Base-by-base conservation (phyloP, 176 grass and related monocot genomes). In the Zoysia japonica region DNA sequence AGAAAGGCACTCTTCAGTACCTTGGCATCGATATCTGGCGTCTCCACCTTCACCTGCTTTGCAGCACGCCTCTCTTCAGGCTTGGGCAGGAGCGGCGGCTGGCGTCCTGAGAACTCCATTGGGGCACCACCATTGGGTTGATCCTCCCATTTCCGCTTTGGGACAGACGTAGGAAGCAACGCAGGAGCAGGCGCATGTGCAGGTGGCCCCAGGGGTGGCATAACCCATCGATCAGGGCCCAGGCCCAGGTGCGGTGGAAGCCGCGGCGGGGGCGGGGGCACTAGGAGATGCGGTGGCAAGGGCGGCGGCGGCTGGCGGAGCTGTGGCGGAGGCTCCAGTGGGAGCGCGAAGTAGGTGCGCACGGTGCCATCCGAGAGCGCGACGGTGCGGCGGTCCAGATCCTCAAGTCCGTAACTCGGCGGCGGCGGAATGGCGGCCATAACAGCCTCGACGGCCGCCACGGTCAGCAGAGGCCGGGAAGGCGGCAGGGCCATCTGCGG, bases 341-440 rank as follows among this genome's bases (percentile, higher is more conserved):
- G 95, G 55, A 99, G 89, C 6, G 80, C 92, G 37, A 99, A 99
- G 82, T 99, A 99, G 84, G 92, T 84, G 28, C 96, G 88, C 67
- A 93, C 76, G 11, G 85, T 93, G 63, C 96, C 90, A 15, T 99
- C 88, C 2, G 96, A 93, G 55, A 99, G 84, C 9, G 82, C 53
- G 36, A 99, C 90, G 10, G 82, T 86, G 47, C 77, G 78, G 67
- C 85, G 88, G 60, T 78, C 87, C 55, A 87, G 81, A 76, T 48
- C 49, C 55, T 81, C 80, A 48, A 85, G 71, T 49, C 51, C 76
- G 79, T 90, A 87, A 51, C 60, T 67, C 64, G 90, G 90, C 49
- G 90, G 85, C 5, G 84, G 92, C 54, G 83, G 63, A 56, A 89
- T 88, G 65, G 80, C 56, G 1, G 72, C 19, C 76, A 89, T 78